Evolutionary conservation across 495 filamentous ascomycete genomes (phyloP).

Genomic region (Margaritispora aquatica): DNA sequence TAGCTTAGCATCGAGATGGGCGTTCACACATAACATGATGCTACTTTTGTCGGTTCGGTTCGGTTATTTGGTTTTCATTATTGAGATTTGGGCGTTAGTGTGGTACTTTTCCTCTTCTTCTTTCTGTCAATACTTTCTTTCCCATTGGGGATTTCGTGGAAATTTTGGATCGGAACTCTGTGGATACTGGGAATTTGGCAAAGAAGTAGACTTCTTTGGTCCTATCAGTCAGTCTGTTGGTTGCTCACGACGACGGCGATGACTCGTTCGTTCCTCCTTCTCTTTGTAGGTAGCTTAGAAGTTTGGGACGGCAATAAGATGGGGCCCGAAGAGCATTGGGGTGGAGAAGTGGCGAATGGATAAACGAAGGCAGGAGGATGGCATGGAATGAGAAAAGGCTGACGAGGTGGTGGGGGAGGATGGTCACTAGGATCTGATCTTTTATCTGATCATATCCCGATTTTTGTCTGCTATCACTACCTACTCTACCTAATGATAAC

Average conservation of each 20-base stretch:
- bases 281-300: background rate
- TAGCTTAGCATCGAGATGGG: background rate
- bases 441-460: background rate
- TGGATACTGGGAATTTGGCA: background rate
- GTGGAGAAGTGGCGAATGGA: background rate
- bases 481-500: background rate
- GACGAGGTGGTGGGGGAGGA: background rate
- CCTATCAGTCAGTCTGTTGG: background rate
- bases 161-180: background rate
- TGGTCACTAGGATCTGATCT: background rate
- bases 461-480: background rate
- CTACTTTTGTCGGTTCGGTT: background rate
- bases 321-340: background rate
- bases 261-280: background rate
- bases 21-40: background rate
- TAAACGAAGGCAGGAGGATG: background rate
- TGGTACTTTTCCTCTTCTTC: background rate
- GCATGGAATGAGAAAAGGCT: background rate
- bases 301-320: background rate
- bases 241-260: too few species aligned
- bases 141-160: background rate
- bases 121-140: background rate
- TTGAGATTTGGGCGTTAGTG: background rate
- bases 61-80: background rate
- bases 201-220: background rate